Conservation (phyloP, 1,284 basidiomycete genomes). For the Papiliotrema terrestris region DNA sequence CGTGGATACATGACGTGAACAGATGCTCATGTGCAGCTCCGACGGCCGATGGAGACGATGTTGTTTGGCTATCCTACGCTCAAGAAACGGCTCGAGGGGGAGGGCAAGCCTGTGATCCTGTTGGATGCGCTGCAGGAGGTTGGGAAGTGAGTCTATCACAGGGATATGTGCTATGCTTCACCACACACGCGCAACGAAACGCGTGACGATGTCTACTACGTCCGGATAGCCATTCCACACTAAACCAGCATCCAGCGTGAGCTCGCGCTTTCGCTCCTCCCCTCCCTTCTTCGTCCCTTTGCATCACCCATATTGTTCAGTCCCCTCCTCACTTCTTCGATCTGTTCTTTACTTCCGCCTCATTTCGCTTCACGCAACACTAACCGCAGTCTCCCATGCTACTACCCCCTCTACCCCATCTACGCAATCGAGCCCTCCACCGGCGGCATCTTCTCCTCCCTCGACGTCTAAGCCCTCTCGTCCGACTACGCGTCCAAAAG, state of each 20-base stretch:
- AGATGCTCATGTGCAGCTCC: conserved; percentile 23
- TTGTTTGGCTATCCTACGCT: conserved; percentile 40
- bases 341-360: too few relatives aligned
- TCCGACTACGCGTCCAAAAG: conserved; percentile 43
- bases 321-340: too few relatives aligned
- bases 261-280: background rate
- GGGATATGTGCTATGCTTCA: background rate
- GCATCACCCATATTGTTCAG: too few relatives aligned
- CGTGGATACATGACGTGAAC: too few relatives aligned
- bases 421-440: conserved; percentile 29
- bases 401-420: conserved; percentile 37
- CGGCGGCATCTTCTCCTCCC: conserved; percentile 35
- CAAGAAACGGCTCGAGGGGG: conserved; percentile 28
- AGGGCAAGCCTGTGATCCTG: conserved; percentile 40
- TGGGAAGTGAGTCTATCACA: conserved; percentile 29
- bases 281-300: background rate
- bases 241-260: background rate
- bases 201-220: background rate
- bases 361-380: too few relatives aligned
- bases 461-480: conserved; percentile 42
- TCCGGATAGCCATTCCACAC: background rate
- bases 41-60: conserved; percentile 47
- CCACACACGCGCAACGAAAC: background rate
- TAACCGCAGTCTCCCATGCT: conserved; percentile 36
- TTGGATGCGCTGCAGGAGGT: conserved; percentile 47